Conservation (phyloP, 2,329 filamentous ascomycete species). For the Corniculantispora saksenae region DNA sequence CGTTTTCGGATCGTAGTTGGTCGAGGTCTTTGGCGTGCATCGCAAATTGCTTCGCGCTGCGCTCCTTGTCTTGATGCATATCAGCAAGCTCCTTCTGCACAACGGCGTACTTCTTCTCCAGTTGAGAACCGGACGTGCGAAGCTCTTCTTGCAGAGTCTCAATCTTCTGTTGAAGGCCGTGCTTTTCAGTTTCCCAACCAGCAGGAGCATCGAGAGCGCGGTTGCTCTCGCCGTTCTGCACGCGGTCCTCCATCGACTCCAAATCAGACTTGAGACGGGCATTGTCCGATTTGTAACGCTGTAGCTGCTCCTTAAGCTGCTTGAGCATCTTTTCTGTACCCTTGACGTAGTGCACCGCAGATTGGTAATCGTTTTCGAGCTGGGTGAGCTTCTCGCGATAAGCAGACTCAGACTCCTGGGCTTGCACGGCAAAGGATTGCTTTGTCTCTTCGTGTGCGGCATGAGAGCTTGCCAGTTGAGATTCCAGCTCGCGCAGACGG, state of each 20-base stretch:
- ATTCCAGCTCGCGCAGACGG: slow-evolving; percentile 81
- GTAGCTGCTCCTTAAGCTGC: slow-evolving; percentile 96
- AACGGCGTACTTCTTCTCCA: slow-evolving; percentile 70
- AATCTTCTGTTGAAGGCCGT: slow-evolving; percentile 67
- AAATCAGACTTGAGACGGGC: slow-evolving; percentile 79
- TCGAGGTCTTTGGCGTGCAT: slow-evolving; percentile 69
- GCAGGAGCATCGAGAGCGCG: slow-evolving; percentile 42
- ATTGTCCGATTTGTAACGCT: slow-evolving; percentile 87
- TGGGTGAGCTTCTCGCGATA: slow-evolving; percentile 93
- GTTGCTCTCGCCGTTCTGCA: slow-evolving; percentile 28
- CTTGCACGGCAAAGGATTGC: slow-evolving; percentile 71
- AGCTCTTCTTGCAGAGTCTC: slow-evolving; percentile 69
- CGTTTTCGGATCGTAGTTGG: slow-evolving; percentile 80
- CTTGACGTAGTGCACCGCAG: slow-evolving; percentile 95
- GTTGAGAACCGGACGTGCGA: slow-evolving; percentile 60
- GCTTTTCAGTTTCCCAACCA: slow-evolving; percentile 76
- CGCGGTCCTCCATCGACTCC: slow-evolving; percentile 62
- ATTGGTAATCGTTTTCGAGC: slow-evolving; percentile 96
- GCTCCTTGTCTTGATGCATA: slow-evolving; percentile 69
- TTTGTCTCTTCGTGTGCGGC: slow-evolving; percentile 87
- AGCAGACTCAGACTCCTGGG: slow-evolving; percentile 81
- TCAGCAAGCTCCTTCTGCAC: slow-evolving; percentile 70
- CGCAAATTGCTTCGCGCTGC: slow-evolving; percentile 58
- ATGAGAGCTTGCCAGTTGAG: slow-evolving; percentile 75
- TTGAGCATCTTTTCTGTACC: slow-evolving; percentile 99